phyloP scores from a whole-genome alignment of 257 asterid genomes.

The Schizonepeta tenuifolia region DNA sequence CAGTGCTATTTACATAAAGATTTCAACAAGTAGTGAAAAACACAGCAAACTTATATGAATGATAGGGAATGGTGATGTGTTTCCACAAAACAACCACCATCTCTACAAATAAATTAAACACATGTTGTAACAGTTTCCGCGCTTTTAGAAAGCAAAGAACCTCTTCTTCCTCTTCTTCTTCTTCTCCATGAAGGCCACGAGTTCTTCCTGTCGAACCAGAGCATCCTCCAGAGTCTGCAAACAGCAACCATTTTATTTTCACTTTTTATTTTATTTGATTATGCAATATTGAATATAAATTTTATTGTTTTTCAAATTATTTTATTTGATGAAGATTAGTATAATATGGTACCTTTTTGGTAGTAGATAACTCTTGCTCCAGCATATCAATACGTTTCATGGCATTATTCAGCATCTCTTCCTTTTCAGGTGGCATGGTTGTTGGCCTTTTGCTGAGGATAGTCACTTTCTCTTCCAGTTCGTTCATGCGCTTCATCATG shows the following conservation, averaged over 20 bases:
- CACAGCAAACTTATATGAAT: slow-evolving; percentile 30
- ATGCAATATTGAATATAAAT: too few relatives aligned
- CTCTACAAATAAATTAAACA: slow-evolving; percentile 26
- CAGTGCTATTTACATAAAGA: slow-evolving; percentile 34
- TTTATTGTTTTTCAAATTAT: background rate
- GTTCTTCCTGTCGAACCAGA: slow-evolving; percentile 61
- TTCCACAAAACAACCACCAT: slow-evolving; percentile 18
- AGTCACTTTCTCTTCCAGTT: slow-evolving; percentile 73
- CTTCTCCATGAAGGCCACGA: slow-evolving; percentile 68
- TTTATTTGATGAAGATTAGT: background rate
- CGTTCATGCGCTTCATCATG: slow-evolving; percentile 90
- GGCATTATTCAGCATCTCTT: slow-evolving; percentile 74
- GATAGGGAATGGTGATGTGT: slow-evolving; percentile 13
- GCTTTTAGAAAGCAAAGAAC: slow-evolving; percentile 61
- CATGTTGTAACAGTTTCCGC: slow-evolving; percentile 1
- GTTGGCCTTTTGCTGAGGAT: slow-evolving; percentile 58
- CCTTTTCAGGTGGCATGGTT: slow-evolving; percentile 79
- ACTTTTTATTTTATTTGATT: background rate
- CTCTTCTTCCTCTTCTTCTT: slow-evolving; percentile 73
- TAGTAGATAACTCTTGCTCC: slow-evolving; percentile 73
- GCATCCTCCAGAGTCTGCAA: slow-evolving; percentile 75
- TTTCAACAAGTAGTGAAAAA: slow-evolving; percentile 23
- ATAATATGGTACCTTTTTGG: slow-evolving; percentile 60
- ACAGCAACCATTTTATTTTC: background rate
- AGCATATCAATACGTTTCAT: slow-evolving; percentile 57